These are phyloP conservation scores for Dioscorea cayenensis DNA, from an alignment of 116 monocot genomes.

Conservation along the genomic window DNA sequence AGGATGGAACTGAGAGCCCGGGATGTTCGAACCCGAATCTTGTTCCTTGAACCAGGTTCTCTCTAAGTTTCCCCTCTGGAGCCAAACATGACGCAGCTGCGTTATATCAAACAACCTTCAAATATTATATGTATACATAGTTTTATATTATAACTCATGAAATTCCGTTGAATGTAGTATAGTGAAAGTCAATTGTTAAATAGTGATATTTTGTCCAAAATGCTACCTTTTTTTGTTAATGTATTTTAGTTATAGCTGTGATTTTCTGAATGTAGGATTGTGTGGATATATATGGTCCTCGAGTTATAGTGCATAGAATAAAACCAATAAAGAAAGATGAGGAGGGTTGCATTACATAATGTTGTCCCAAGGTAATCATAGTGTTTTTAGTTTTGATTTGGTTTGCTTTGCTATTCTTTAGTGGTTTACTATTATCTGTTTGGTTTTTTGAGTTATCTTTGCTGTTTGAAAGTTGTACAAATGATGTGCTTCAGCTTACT, in stretches of 20 bases:
- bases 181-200: slow-evolving; percentile 25
- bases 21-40: not conserved
- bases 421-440: too few relatives aligned
- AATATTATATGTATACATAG: not conserved
- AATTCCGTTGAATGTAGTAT: slow-evolving; percentile 9
- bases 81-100: not conserved
- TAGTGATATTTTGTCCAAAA: slow-evolving; percentile 19
- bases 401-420: too few relatives aligned
- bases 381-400: too few relatives aligned
- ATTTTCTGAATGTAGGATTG: slow-evolving; percentile 17
- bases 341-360: slow-evolving; percentile 63
- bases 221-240: too few relatives aligned
- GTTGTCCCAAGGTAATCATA: slow-evolving; percentile 53
- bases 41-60: slow-evolving; percentile 5
- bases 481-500: too few relatives aligned
- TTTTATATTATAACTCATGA: not conserved
- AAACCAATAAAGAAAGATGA: slow-evolving; percentile 58
- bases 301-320: slow-evolving; percentile 53
- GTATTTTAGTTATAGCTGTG: not conserved
- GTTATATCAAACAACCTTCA: not conserved
- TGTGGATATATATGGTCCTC: slow-evolving; percentile 43
- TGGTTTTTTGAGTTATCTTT: too few relatives aligned
- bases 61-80: slow-evolving; percentile 22
- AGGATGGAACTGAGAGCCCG: too few relatives aligned
- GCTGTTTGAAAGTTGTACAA: too few relatives aligned